phyloP scores from a whole-genome alignment of 352 stramenopile genomes.

The Pythium angustatum region DNA sequence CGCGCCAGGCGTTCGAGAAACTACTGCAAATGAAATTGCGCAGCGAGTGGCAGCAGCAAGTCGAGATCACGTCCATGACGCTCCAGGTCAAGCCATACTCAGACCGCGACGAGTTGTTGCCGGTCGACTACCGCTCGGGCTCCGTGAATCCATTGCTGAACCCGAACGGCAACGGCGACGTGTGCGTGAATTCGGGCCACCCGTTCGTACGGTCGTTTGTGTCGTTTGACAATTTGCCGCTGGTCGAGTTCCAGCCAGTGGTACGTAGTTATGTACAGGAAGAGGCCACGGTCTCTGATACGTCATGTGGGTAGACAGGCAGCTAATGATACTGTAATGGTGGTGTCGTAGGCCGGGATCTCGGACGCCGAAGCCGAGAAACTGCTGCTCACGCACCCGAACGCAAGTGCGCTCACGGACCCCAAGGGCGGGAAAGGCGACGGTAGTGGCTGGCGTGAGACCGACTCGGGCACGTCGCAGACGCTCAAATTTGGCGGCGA shows the following conservation, averaged over 20 bases:
- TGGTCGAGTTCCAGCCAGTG: slow-evolving; percentile 93
- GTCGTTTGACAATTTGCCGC: slow-evolving; percentile 94
- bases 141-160: slow-evolving; percentile 93
- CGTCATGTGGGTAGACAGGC: too few species aligned
- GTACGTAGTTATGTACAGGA: too few species aligned
- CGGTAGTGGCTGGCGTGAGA: slow-evolving; percentile 54
- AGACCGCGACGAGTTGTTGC: slow-evolving; percentile 93
- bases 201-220: slow-evolving; percentile 95
- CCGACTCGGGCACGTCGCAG: slow-evolving; percentile 65
- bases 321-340: too few species aligned
- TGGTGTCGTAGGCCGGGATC: slow-evolving; percentile 48
- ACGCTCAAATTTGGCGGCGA: slow-evolving; percentile 81
- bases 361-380: slow-evolving; percentile 85
- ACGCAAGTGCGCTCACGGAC: slow-evolving; percentile 28
- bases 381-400: slow-evolving; percentile 72
- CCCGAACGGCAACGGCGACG: slow-evolving; percentile 82
- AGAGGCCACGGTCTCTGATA: too few species aligned
- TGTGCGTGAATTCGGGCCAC: slow-evolving; percentile 93
- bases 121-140: slow-evolving; percentile 94
- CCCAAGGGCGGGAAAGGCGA: slow-evolving; percentile 16
- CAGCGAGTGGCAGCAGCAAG: slow-evolving; percentile 75
- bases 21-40: slow-evolving; percentile 90
- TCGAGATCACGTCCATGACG: slow-evolving; percentile 92
- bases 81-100: slow-evolving; percentile 92
- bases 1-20: slow-evolving; percentile 92